A percentile compares a stretch with the other conserved stretches of the same genome.
Conservation (phyloP, 441 rosid species). For the Pelargonium citronellum region DNA sequence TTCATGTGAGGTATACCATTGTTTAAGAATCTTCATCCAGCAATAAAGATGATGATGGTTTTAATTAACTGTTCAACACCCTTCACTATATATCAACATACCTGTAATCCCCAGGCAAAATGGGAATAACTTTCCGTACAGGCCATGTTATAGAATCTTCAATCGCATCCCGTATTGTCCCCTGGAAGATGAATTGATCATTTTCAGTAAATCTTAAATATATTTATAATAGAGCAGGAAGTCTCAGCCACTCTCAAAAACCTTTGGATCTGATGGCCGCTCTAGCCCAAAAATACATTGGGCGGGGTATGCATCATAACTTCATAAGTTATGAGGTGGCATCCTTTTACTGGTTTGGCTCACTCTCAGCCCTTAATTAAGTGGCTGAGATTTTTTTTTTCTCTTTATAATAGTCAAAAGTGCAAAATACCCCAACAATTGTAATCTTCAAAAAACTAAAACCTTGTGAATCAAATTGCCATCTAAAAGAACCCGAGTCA, state of each 20-base stretch:
- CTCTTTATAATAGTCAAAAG: background rate
- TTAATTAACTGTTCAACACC: background rate
- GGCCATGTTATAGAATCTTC: conserved; percentile 38
- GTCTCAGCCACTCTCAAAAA: too few species aligned
- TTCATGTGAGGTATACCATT: background rate
- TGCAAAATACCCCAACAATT: background rate
- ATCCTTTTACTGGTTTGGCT: too few species aligned
- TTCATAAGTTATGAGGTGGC: too few species aligned
- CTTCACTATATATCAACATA: conserved; percentile 16
- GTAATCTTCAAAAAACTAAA: background rate
- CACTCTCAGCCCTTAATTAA: too few species aligned
- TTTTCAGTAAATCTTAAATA: background rate
- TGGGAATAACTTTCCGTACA: conserved; percentile 72
- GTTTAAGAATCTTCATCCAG: background rate
- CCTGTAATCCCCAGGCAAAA: conserved; percentile 96
- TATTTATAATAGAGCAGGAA: too few species aligned
- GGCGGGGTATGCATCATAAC: too few species aligned
- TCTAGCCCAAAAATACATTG: too few species aligned
- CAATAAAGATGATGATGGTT: background rate
- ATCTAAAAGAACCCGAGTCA: background rate
- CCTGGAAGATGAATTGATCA: conserved; percentile 35
- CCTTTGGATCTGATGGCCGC: too few species aligned
- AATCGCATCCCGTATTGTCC: conserved; percentile 74
- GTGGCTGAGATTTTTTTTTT: too few species aligned
- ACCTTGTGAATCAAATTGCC: background rate